These are phyloP conservation scores for Talaromyces sp. DNA, from an alignment of 2,329 filamentous ascomycete genomes.

Conservation along the genomic window DNA sequence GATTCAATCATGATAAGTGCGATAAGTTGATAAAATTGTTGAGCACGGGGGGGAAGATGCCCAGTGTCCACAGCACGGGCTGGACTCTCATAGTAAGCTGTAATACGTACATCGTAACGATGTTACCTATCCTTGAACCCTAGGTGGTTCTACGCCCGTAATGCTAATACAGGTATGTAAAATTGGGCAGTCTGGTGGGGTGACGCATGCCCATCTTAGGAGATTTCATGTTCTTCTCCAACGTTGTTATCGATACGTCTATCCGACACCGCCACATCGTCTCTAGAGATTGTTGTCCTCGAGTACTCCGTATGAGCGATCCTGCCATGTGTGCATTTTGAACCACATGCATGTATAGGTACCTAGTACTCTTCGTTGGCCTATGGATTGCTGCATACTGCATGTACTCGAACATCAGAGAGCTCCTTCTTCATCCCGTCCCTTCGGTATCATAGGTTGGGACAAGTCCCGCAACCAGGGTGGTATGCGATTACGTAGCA, in stretches of 20 bases:
- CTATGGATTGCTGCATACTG: neutral
- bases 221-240: neutral
- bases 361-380: conserved; percentile 10
- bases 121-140: neutral
- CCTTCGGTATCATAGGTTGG: conserved; percentile 13
- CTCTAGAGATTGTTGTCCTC: neutral
- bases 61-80: conserved; percentile 2
- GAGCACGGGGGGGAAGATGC: conserved; percentile 6
- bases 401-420: neutral
- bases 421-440: neutral
- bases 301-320: neutral
- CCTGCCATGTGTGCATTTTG: conserved; percentile 9
- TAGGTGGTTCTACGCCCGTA: neutral
- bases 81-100: no score
- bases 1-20: neutral
- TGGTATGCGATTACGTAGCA: conserved; percentile 8
- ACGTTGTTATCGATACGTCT: neutral
- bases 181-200: conserved; percentile 13
- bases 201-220: conserved; percentile 10
- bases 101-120: neutral
- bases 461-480: conserved; percentile 19
- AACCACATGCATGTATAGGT: conserved; percentile 14
- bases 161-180: neutral
- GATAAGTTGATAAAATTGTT: neutral
- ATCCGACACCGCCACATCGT: conserved; percentile 11